Base-by-base conservation (phyloP, 768 basidiomycete genomes). In the Amanita exitialis region DNA sequence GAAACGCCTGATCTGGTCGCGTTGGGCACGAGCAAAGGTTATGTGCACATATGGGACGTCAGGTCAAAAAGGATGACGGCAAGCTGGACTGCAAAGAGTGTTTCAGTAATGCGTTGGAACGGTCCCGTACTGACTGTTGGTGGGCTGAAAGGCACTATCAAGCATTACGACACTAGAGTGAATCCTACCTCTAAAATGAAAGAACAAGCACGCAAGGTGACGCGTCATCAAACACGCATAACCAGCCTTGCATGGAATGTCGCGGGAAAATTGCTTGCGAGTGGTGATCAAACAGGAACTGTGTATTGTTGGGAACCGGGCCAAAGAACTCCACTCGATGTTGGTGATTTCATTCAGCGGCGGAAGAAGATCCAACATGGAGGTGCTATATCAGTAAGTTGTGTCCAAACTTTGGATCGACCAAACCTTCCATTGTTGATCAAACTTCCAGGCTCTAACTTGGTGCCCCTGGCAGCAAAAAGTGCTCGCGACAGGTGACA, bases 381-480 rank as follows among this genome's bases (percentile, higher is more conserved):
- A 1, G 82, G 77, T 12, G 73, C 78, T 0, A 69, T 82, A 38
- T 74, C 75, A 56, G 79, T 79, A 57, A 27, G 18, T 51, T 47
- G 39, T 3, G 35, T 28, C 12, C 25, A 41, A 28, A 34, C 28
- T 20, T 47, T 44, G 23, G 16, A 25, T 21, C 1, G 20, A 21
- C 4, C 39, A 9, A 20, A 3, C 9, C n/a, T 35, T 44, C 23
- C 41, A 16, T 50, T 50, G 8, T 50, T 49, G 21, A 21, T 39
- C 38, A 21, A 47, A 9, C 32, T 15, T 49, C 53, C 56, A 89
- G 88, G 89, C 91, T 0, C 67, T 94, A 47, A 83, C 89, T 1
- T 95, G 92, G 83, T 90, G 85, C 55, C 88, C 92, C 0, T 94
- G 92, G 92, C 81, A 89, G 60, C 74, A 82, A 0, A 82, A 81